Percentiles rank a stretch among this genome's conserved stretches.
phyloP scores from a whole-genome alignment of 2,329 filamentous ascomycete genomes.

The Claviceps spartinae region DNA sequence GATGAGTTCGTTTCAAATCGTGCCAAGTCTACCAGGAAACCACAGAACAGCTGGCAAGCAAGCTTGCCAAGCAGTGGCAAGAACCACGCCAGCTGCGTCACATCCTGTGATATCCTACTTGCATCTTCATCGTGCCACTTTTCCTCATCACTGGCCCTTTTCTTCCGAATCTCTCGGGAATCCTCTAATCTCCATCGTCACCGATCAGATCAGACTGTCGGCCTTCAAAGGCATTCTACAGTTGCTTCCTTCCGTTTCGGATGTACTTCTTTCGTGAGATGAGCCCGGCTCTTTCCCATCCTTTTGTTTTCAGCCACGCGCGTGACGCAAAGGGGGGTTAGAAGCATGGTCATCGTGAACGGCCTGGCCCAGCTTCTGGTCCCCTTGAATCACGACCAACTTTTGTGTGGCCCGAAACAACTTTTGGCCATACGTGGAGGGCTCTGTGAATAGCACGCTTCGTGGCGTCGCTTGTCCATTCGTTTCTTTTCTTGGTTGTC shows the following conservation, averaged over 20 bases:
- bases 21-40: too few species aligned
- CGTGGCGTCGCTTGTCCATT: conserved; percentile 4
- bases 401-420: not conserved
- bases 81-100: conserved; percentile 1
- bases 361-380: not conserved
- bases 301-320: conserved; percentile 5
- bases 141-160: not conserved
- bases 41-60: not conserved
- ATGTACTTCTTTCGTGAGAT: conserved; percentile 4
- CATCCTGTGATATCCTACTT: not conserved
- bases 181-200: not conserved
- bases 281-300: conserved; percentile 4
- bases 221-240: not conserved
- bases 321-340: conserved; percentile 5
- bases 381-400: not conserved
- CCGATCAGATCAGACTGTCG: not conserved
- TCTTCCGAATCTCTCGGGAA: too few species aligned
- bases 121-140: not conserved
- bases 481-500: not conserved
- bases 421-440: not conserved
- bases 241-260: not conserved
- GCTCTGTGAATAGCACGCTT: conserved; percentile 1
- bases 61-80: not conserved
- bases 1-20: not conserved
- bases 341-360: conserved; percentile 2